Evolutionary conservation across 306 rosid species (phyloP).

Genomic region (Sophora flavescens): DNA sequence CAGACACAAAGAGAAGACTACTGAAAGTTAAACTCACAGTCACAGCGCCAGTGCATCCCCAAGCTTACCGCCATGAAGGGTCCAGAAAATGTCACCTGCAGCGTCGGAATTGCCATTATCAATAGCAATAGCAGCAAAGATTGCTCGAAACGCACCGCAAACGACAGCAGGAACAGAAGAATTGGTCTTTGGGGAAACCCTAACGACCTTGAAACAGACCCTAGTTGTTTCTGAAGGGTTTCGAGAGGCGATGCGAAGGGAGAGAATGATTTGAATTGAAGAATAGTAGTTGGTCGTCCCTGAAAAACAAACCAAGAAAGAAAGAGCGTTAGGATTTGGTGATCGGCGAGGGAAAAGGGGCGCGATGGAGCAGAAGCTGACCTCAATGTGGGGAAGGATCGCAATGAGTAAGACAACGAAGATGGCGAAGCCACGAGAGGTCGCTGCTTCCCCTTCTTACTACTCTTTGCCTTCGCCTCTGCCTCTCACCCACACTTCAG

Average conservation of each 20-base stretch:
- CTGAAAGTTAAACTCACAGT: slow-evolving; percentile 28
- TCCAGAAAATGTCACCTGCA: slow-evolving; percentile 70
- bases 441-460: neutral
- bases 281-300: slow-evolving; percentile 41
- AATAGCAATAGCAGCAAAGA: slow-evolving; percentile 77
- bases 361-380: too few relatives aligned
- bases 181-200: slow-evolving; percentile 72
- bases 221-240: slow-evolving; percentile 67
- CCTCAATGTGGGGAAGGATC: slow-evolving; percentile 49
- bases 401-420: slow-evolving; percentile 51
- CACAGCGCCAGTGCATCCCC: slow-evolving; percentile 44
- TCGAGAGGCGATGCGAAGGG: slow-evolving; percentile 65
- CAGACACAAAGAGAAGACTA: slow-evolving; percentile 1
- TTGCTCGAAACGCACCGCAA: slow-evolving; percentile 78
- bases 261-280: slow-evolving; percentile 39
- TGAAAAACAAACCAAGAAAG: neutral
- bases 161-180: slow-evolving; percentile 65
- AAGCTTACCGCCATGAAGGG: slow-evolving; percentile 54
- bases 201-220: slow-evolving; percentile 57
- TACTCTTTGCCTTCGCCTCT: neutral
- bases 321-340: neutral
- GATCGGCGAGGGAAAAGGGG: neutral
- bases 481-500: neutral
- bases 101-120: slow-evolving; percentile 56
- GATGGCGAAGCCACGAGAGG: slow-evolving; percentile 35